These are phyloP conservation scores for Metroxylon sagu DNA, from an alignment of 176 grass and related monocot genomes.

Conservation along the genomic window DNA sequence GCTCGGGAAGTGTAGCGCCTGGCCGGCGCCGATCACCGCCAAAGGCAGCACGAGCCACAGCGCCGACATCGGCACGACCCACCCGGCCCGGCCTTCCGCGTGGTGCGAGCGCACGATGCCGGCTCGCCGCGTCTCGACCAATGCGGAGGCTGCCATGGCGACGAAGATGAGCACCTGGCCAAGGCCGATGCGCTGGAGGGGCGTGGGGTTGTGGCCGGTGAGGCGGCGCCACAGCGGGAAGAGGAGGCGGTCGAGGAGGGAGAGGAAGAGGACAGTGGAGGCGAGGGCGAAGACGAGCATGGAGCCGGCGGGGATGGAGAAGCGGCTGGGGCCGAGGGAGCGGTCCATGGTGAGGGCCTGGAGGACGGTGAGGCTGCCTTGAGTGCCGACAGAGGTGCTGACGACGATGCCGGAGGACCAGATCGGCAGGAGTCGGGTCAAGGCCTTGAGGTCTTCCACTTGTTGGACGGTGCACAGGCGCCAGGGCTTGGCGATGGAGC, in stretches of 20 bases:
- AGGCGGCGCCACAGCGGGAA: constrained; percentile 35
- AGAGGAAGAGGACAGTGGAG: constrained; percentile 28
- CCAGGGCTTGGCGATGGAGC: constrained; percentile 31
- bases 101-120: constrained; percentile 26
- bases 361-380: constrained; percentile 49
- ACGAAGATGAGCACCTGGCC: constrained; percentile 40
- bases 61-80: constrained; percentile 56
- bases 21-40: constrained; percentile 29
- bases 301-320: constrained; percentile 54
- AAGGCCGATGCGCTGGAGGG: constrained; percentile 42
- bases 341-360: constrained; percentile 77
- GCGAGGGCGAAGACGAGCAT: constrained; percentile 18
- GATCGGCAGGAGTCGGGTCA: constrained; percentile 51
- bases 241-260: constrained; percentile 44
- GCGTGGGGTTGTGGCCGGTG: constrained; percentile 27
- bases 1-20: constrained; percentile 56
- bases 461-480: constrained; percentile 54
- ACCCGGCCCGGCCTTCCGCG: constrained; percentile 20
- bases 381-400: constrained; percentile 46
- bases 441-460: constrained; percentile 59
- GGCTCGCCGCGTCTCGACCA: constrained; percentile 32
- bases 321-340: constrained; percentile 19
- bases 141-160: constrained; percentile 44
- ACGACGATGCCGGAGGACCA: constrained; percentile 43
- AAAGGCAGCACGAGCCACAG: constrained; percentile 66